phyloP scores from a whole-genome alignment of 345 rosid species.

The Acer negundo region DNA sequence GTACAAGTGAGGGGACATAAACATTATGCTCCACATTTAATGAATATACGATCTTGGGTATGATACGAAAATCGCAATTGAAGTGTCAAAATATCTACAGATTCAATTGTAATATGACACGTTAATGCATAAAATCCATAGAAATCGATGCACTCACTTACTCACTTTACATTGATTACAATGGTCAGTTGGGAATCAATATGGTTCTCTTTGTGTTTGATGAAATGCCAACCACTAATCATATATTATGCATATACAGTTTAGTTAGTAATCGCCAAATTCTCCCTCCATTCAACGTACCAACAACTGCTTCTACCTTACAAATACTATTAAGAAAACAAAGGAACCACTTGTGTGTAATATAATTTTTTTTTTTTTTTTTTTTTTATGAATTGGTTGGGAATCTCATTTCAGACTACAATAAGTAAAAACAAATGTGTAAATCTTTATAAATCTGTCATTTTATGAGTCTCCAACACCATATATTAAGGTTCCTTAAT shows the following conservation, averaged over 20 bases:
- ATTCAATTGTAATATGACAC: neutral
- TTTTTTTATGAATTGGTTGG: neutral
- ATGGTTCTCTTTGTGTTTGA: neutral
- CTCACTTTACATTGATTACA: neutral
- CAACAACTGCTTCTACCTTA: neutral
- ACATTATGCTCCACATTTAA: conserved; percentile 10
- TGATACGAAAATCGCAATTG: neutral
- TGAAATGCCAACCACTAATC: conserved; percentile 17
- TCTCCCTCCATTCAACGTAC: neutral
- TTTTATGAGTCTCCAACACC: neutral
- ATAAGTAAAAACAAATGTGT: neutral
- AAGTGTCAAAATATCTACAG: neutral
- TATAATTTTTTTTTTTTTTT: neutral
- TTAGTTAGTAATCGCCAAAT: neutral
- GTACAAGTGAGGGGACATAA: neutral
- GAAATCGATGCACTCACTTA: neutral
- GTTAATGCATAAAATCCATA: conserved; percentile 1
- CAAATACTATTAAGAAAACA: neutral
- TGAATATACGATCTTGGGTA: conserved; percentile 2
- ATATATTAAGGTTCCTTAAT: neutral
- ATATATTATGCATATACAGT: neutral
- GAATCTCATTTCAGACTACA: neutral
- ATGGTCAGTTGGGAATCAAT: neutral
- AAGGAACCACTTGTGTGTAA: neutral
- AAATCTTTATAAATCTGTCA: neutral